Percentiles rank a stretch among this genome's conserved stretches.
Conservation (phyloP, 208 protist genomes). For the Crithidia brevicula region DNA sequence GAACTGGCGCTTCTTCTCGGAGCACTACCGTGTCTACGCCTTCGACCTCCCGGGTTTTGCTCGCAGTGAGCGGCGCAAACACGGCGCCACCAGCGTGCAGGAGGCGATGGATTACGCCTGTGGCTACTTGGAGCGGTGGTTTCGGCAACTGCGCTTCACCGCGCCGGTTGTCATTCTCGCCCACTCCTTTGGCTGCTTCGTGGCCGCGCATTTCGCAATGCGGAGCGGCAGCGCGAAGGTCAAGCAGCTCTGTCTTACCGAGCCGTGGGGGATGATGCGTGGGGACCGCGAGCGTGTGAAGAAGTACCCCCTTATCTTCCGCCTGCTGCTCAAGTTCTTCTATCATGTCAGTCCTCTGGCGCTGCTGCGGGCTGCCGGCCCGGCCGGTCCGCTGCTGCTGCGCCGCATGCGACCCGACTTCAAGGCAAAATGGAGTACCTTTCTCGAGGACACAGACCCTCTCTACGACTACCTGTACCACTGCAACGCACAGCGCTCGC, state of each 20-base stretch:
- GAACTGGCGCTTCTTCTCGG: conserved; percentile 59
- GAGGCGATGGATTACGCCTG: conserved; percentile 47
- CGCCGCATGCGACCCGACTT: conserved; percentile 58
- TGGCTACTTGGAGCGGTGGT: conserved; percentile 50
- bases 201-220: conserved; percentile 55
- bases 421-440: conserved; percentile 42
- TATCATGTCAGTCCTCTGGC: conserved; percentile 44
- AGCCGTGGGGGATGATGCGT: conserved; percentile 67
- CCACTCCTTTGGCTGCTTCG: conserved; percentile 70
- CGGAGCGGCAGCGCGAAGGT: conserved; percentile 26
- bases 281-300: conserved; percentile 29
- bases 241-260: conserved; percentile 42
- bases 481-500: conserved; percentile 61
- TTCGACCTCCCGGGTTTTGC: conserved; percentile 70
- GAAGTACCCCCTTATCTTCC: conserved; percentile 26
- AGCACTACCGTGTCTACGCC: conserved; percentile 51
- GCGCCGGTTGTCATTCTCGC: conserved; percentile 49
- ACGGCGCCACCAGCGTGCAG: conserved; percentile 26
- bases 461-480: conserved; percentile 83
- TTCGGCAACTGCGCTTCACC: conserved; percentile 33
- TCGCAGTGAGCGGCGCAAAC: conserved; percentile 41
- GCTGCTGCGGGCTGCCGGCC: conserved; percentile 50
- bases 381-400: conserved; percentile 51
- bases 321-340: conserved; percentile 40
- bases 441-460: conserved; percentile 42